Evolutionary conservation across 2,329 filamentous ascomycete genomes (phyloP), one percentile per base, ranked within the genome.

Genomic region (Hortaea sp.): DNA sequence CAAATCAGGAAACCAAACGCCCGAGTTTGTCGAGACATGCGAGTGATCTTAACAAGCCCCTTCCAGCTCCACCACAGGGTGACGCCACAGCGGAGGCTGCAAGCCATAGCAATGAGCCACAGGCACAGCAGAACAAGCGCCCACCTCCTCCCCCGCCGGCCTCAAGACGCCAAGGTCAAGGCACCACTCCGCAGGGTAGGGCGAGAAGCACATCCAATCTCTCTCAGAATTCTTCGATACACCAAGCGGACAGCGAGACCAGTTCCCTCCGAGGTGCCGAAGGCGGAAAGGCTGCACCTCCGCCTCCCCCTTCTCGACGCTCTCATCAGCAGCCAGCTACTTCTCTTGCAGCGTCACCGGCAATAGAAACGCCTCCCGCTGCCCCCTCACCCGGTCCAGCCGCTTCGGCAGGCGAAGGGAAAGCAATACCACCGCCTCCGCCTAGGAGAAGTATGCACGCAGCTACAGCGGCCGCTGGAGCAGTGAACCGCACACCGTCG

Each of bases 31-130:
- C 63, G 9, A 64, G 64, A 11, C 65, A 67, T 9, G 57, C 66
- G 3, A 72, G 73, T 10, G 75, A 80, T 56, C 62, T 78, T 29
- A 79, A 81, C 61, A 84, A 83, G 54, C 78, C 79, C 1, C 69
- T 82, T 5, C 78, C 60, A 40, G 49, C 47, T 34, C 57, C 58
- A 28, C 57, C 59, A n/a, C 32, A 11, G 11, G 27, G n/a, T 27
- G 29, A 29, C 11, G 20, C 20, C 20, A 48, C 11, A 28, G 5
- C 39, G 29, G 39, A 43, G n/a, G 20, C 20, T 20, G 20, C 20
- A 20, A 20, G 20, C 20, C 20, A 20, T 20, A 20, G 29, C 12
- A 43, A 12, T 35, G 32, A 35, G 32, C 20, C 20, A 20, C 20
- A 20, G 20, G 20, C 20, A 20, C 61, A 7, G 5, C 63, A 65